phyloP scores from a whole-genome alignment of 2,329 filamentous ascomycete genomes.

The Lasiodiplodia hormozganensis region DNA sequence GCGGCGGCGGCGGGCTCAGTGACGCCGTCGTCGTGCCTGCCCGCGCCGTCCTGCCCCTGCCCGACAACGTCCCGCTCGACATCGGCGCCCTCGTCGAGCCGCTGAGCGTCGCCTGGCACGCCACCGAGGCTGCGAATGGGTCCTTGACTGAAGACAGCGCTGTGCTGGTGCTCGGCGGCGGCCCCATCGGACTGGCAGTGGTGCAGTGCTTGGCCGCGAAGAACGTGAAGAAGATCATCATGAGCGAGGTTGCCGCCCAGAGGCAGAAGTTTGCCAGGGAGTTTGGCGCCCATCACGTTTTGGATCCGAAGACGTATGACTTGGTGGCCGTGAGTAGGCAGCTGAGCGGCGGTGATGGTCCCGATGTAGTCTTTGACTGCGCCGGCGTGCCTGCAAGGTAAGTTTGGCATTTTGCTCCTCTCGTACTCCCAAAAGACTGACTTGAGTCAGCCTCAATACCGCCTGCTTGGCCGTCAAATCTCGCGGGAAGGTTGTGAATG shows the following conservation, averaged over 20 bases:
- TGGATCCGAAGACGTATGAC: conserved; percentile 61
- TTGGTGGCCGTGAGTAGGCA: conserved; percentile 54
- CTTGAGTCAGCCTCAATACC: conserved; percentile 37
- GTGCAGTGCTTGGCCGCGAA: conserved; percentile 64
- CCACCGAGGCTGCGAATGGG: conserved; percentile 35
- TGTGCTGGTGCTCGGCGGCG: conserved; percentile 65
- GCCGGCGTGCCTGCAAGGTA: conserved; percentile 62
- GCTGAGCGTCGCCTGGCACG: conserved; percentile 70
- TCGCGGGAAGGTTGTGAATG: conserved; percentile 66
- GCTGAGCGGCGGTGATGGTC: conserved; percentile 58
- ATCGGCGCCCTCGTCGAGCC: conserved; percentile 68
- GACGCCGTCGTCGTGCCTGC: conserved; percentile 62
- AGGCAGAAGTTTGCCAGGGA: conserved; percentile 60
- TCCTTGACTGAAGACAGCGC: conserved; percentile 46
- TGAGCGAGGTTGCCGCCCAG: conserved; percentile 61
- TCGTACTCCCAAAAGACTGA: background rate
- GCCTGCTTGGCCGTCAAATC: conserved; percentile 58
- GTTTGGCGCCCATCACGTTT: conserved; percentile 63
- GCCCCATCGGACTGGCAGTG: conserved; percentile 68
- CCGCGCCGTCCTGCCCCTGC: conserved; percentile 57
- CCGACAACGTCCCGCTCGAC: conserved; percentile 60
- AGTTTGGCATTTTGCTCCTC: conserved; percentile 28
- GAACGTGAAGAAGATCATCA: conserved; percentile 62
- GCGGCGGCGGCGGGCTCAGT: conserved; percentile 63
- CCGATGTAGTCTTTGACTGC: conserved; percentile 67